Evolutionary conservation across 176 grass and related monocot species (phyloP).

Genomic region (Eleusine indica): DNA sequence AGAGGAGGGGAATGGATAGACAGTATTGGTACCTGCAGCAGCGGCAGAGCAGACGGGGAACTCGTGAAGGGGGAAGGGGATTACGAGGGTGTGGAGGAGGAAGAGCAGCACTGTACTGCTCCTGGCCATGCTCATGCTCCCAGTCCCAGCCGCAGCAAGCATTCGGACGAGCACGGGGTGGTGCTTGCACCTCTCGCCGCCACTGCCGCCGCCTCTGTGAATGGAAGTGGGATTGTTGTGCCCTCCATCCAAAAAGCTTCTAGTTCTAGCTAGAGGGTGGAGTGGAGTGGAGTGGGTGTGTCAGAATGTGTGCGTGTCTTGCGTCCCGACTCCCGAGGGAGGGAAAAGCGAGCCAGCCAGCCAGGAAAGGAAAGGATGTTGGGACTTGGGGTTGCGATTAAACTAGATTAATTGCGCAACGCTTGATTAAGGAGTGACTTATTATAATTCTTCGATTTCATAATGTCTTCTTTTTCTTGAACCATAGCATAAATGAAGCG

Average conservation of each 20-base stretch:
- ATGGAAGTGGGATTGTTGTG: not conserved
- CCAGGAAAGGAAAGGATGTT: not conserved
- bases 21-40: not conserved
- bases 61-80: not conserved
- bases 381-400: not conserved
- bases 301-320: not conserved
- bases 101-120: not conserved
- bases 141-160: not conserved
- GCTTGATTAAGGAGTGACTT: too few relatives aligned
- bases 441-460: too few relatives aligned
- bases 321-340: not conserved
- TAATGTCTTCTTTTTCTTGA: too few relatives aligned
- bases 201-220: not conserved
- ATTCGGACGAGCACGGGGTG: not conserved
- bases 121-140: conserved; percentile 23
- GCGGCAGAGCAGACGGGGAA: not conserved
- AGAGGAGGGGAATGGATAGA: not conserved
- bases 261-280: not conserved
- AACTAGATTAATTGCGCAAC: not conserved
- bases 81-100: not conserved
- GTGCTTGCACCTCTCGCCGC: not conserved
- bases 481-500: too few relatives aligned
- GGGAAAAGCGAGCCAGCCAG: not conserved
- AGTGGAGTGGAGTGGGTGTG: not conserved
- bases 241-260: not conserved